phyloP scores from a whole-genome alignment of 1,284 basidiomycete genomes.

The Cutaneotrichosporon mucoides region DNA sequence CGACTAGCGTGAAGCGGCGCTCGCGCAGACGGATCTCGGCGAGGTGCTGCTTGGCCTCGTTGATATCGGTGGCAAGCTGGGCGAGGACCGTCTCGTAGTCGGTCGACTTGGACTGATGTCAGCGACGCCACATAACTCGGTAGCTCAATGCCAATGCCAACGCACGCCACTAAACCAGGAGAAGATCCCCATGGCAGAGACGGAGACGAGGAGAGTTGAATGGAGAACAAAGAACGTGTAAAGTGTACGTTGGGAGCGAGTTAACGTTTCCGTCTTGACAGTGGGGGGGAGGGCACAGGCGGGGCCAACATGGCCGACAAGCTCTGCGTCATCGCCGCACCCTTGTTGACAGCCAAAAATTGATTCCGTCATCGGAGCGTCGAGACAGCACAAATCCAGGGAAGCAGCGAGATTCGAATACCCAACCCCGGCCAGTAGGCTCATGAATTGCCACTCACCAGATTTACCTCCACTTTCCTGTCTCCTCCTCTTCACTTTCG shows the following conservation, averaged over 20 bases:
- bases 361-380: not conserved
- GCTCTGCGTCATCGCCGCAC: not conserved
- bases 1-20: slow-evolving; percentile 70
- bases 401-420: no score
- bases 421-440: no score
- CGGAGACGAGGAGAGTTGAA: not conserved
- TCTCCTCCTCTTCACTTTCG: no score
- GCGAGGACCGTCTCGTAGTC: slow-evolving; percentile 56
- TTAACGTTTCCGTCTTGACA: no score
- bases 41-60: slow-evolving; percentile 63
- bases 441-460: no score
- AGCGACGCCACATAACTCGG: no score
- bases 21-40: slow-evolving; percentile 84
- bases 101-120: slow-evolving; percentile 34
- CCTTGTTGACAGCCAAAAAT: not conserved
- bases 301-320: no score
- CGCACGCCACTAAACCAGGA: slow-evolving; percentile 39
- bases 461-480: no score
- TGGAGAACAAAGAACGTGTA: not conserved
- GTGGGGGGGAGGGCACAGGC: no score
- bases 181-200: slow-evolving; percentile 36
- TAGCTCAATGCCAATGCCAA: not conserved
- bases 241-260: no score
- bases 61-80: slow-evolving; percentile 51
- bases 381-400: no score